Conservation (phyloP, 1,284 basidiomycete species). For the Microbotryomycetes sp. region DNA sequence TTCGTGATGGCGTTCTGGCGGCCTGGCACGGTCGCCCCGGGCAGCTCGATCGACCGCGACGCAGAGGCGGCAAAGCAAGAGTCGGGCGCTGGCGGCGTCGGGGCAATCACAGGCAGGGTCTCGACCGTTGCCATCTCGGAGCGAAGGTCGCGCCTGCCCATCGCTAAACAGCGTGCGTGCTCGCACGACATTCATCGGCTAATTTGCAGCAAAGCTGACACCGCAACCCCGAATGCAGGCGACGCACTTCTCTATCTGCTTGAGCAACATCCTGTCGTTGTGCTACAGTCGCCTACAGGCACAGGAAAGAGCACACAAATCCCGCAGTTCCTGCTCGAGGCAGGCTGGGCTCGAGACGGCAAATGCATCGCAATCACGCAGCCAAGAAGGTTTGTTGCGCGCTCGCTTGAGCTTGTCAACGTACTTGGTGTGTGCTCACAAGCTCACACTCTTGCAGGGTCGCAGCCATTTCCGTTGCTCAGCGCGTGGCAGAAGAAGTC, state of each 20-base stretch:
- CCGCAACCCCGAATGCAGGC: slow-evolving; percentile 45
- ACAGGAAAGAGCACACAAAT: slow-evolving; percentile 84
- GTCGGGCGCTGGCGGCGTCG: slow-evolving; percentile 45
- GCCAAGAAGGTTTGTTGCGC: slow-evolving; percentile 19
- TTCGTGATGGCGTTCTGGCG: slow-evolving; percentile 45
- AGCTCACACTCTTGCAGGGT: slow-evolving; percentile 22
- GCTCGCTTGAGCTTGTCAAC: neutral
- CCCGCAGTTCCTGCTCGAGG: slow-evolving; percentile 86
- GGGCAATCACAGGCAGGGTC: slow-evolving; percentile 57
- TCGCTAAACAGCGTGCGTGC: slow-evolving; percentile 70
- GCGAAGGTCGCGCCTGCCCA: slow-evolving; percentile 73
- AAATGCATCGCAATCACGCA: slow-evolving; percentile 40
- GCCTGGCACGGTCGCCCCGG: slow-evolving; percentile 70
- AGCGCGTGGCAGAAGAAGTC: slow-evolving; percentile 40
- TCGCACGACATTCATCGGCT: neutral
- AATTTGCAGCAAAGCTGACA: neutral
- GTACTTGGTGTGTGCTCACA: neutral
- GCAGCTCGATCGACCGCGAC: slow-evolving; percentile 62
- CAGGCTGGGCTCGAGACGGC: slow-evolving; percentile 46
- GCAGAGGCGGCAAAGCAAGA: slow-evolving; percentile 56
- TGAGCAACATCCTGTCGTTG: slow-evolving; percentile 72
- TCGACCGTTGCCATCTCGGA: slow-evolving; percentile 56
- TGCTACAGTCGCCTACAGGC: slow-evolving; percentile 91
- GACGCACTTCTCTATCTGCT: slow-evolving; percentile 72
- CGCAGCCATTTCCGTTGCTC: slow-evolving; percentile 41